A percentile compares a stretch with the other conserved stretches of the same genome.
phyloP scores from a whole-genome alignment of 2,329 filamentous ascomycete genomes.

The Apiospora pterosperma region DNA sequence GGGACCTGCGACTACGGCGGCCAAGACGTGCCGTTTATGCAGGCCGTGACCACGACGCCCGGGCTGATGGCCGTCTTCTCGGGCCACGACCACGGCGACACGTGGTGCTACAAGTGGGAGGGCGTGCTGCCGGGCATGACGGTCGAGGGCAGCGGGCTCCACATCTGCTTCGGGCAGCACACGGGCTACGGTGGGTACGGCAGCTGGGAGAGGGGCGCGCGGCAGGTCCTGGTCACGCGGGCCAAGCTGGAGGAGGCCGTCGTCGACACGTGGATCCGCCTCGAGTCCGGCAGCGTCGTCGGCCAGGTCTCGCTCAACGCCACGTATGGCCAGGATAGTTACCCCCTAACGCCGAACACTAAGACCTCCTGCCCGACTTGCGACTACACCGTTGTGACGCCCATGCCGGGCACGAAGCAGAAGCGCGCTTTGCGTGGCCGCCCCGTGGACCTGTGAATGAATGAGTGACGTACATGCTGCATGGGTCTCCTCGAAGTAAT shows the following conservation, averaged over 20 bases:
- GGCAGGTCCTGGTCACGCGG: slow-evolving; percentile 50
- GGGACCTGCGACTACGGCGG: slow-evolving; percentile 39
- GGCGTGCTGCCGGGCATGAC: slow-evolving; percentile 21
- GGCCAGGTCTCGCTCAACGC: slow-evolving; percentile 53
- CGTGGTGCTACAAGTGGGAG: slow-evolving; percentile 54
- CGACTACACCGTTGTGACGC: slow-evolving; percentile 11
- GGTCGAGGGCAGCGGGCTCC: slow-evolving; percentile 34
- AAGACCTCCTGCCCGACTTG: slow-evolving; percentile 27
- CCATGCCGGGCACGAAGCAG: background rate
- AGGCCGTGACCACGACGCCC: slow-evolving; percentile 49
- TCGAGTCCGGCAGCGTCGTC: slow-evolving; percentile 52
- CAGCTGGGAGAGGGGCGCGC: slow-evolving; percentile 57
- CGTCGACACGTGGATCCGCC: slow-evolving; percentile 57
- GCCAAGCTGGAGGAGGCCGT: slow-evolving; percentile 33
- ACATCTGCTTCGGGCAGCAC: slow-evolving; percentile 59
- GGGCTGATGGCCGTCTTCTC: slow-evolving; percentile 58
- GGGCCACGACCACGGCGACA: slow-evolving; percentile 64
- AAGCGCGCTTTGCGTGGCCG: background rate
- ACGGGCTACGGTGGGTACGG: slow-evolving; percentile 70
- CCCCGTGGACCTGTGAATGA: background rate
- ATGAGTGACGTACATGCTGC: background rate
- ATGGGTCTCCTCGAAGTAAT: background rate
- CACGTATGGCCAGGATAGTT: slow-evolving; percentile 56
- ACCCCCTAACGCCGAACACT: slow-evolving; percentile 40
- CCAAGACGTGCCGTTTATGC: slow-evolving; percentile 61